Evolutionary conservation across 192 early-diverging fungal species (phyloP).

Genomic region (Coemansia sp.): DNA sequence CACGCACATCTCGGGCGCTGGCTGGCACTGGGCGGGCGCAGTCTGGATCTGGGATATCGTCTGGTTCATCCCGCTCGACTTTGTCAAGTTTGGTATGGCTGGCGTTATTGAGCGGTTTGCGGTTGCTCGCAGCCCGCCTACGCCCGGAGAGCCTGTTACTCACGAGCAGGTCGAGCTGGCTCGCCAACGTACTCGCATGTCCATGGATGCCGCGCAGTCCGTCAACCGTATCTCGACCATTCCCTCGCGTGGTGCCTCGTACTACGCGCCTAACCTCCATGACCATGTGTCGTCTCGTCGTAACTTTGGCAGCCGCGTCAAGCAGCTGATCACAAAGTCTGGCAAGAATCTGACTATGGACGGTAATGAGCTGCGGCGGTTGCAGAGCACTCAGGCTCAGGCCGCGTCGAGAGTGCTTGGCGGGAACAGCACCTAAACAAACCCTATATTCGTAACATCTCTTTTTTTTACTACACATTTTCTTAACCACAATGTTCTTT

Average conservation of each 20-base stretch:
- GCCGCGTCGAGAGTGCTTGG: constrained; percentile 58
- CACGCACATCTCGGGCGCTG: constrained; percentile 69
- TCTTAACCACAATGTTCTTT: not conserved
- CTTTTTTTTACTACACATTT: not conserved
- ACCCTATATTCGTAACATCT: not conserved
- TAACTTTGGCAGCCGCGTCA: constrained; percentile 57
- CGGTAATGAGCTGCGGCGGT: constrained; percentile 67
- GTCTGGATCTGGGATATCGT: constrained; percentile 82
- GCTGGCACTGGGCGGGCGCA: constrained; percentile 74
- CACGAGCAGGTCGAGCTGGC: constrained; percentile 55
- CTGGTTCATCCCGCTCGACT: constrained; percentile 76
- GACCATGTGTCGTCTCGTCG: constrained; percentile 58
- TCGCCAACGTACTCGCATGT: constrained; percentile 59
- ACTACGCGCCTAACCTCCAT: constrained; percentile 64
- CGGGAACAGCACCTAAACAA: constrained; percentile 14
- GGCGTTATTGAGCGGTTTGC: constrained; percentile 60
- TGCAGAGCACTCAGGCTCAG: constrained; percentile 72
- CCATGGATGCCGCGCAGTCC: constrained; percentile 56
- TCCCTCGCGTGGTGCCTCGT: constrained; percentile 60
- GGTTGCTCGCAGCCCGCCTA: constrained; percentile 23
- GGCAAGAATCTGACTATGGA: constrained; percentile 66
- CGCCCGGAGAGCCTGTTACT: constrained; percentile 32
- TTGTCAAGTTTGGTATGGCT: constrained; percentile 76
- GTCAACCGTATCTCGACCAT: constrained; percentile 65
- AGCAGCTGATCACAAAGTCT: constrained; percentile 52